Conservation (phyloP, 1,284 basidiomycete species). For the Ganoderma multipileum region DNA sequence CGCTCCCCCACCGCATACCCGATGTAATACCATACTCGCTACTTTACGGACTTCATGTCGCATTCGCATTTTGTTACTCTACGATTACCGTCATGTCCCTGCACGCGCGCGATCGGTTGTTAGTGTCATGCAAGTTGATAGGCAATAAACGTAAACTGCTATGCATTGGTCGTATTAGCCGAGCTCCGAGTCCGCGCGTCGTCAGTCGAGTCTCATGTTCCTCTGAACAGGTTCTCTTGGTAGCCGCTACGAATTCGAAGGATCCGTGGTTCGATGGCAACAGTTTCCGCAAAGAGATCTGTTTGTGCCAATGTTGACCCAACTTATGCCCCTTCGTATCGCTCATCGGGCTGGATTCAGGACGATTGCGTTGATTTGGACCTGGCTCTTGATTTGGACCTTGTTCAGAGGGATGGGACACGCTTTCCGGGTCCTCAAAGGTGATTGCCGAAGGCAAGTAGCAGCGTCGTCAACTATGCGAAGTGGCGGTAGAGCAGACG, state of each 20-base stretch:
- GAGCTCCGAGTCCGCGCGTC: neutral
- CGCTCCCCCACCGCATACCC: neutral
- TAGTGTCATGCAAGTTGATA: neutral
- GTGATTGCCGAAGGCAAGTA: too few species aligned
- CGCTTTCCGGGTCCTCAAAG: too few species aligned
- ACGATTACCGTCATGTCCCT: neutral
- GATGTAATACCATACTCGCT: neutral
- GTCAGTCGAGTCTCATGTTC: neutral
- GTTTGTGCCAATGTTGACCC: too few species aligned
- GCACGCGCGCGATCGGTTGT: neutral
- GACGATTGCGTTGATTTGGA: too few species aligned
- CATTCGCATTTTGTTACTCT: neutral
- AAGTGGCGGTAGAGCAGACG: constrained; percentile 36
- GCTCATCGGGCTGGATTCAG: too few species aligned
- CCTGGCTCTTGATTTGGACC: neutral
- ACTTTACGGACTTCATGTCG: neutral
- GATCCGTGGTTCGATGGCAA: too few species aligned
- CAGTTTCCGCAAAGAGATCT: too few species aligned
- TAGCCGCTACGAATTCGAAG: neutral
- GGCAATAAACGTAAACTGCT: neutral
- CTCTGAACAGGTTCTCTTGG: neutral
- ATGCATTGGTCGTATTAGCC: neutral
- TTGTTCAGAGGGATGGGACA: too few species aligned
- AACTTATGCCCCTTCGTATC: too few species aligned
- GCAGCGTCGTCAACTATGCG: too few species aligned